Percentiles rank a stretch among this genome's conserved stretches.
These are phyloP conservation scores for Mortierella antarctica DNA, from an alignment of 192 early-diverging fungal genomes.

Conservation along the genomic window DNA sequence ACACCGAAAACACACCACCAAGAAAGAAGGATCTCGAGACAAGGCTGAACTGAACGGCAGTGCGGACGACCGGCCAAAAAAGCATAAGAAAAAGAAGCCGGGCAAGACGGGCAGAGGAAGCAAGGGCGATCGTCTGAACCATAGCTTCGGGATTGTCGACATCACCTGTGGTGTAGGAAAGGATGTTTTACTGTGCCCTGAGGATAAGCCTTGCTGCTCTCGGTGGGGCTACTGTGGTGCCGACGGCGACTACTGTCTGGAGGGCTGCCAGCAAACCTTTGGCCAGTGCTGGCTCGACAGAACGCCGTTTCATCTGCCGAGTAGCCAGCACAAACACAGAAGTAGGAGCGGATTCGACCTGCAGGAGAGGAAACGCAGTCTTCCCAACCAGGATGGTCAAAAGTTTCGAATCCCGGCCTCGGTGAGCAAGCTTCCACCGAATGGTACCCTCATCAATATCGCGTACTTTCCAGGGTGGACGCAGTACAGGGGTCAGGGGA, in stretches of 20 bases:
- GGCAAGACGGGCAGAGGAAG: neutral
- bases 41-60: neutral
- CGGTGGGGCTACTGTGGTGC: constrained; percentile 36
- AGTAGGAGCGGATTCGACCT: constrained; percentile 20
- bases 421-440: constrained; percentile 7
- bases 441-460: constrained; percentile 28
- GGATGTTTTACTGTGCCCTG: constrained; percentile 3
- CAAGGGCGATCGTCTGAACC: neutral
- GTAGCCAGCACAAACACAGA: neutral
- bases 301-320: neutral
- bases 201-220: constrained; percentile 26
- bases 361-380: neutral
- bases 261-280: constrained; percentile 19
- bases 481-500: constrained; percentile 33
- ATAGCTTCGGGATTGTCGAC: neutral
- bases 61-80: neutral
- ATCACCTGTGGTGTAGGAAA: constrained; percentile 5
- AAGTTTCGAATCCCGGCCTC: constrained; percentile 22
- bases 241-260: constrained; percentile 8
- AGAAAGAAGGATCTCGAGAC: neutral
- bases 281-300: constrained; percentile 9
- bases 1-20: neutral
- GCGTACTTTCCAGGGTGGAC: constrained; percentile 47
- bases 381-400: constrained; percentile 9
- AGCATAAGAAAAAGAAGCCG: neutral